Percentiles rank a stretch among this genome's conserved stretches.
Conservation (phyloP, 2,329 filamentous ascomycete species). For the Calonectria hawksworthii region DNA sequence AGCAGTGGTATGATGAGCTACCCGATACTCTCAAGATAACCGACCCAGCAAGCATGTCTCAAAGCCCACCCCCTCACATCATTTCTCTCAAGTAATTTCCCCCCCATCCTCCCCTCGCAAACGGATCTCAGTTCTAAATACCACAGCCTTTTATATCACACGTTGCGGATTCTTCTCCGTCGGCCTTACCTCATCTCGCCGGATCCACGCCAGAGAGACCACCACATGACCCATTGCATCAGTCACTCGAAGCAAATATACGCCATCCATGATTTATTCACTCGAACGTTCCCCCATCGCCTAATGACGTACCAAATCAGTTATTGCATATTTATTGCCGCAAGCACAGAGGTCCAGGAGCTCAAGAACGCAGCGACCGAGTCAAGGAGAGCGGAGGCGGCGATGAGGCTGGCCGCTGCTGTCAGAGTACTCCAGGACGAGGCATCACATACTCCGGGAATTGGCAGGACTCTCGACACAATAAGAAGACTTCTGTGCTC, state of each 20-base stretch:
- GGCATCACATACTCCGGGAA: not conserved
- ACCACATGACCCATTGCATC: not conserved
- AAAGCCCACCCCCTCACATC: slow-evolving; percentile 1
- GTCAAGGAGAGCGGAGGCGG: not conserved
- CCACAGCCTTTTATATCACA: not conserved
- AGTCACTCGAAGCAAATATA: not conserved
- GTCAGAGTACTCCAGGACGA: slow-evolving; percentile 3
- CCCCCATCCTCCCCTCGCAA: not conserved
- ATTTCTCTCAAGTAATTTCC: not conserved
- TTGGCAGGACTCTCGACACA: not conserved
- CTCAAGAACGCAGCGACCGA: slow-evolving; percentile 11
- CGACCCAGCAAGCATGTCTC: not conserved
- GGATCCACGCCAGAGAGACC: not conserved
- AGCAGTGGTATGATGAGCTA: slow-evolving; percentile 23
- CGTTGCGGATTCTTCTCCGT: not conserved
- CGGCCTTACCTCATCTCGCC: not conserved
- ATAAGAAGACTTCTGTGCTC: not conserved
- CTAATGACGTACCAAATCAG: slow-evolving; percentile 42
- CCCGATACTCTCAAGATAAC: not conserved
- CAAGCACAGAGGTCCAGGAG: slow-evolving; percentile 28
- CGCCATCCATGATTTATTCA: slow-evolving; percentile 26
- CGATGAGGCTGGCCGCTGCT: not conserved
- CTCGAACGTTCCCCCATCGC: slow-evolving; percentile 35
- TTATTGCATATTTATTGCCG: slow-evolving; percentile 40
- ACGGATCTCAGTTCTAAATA: not conserved